Base-by-base conservation (phyloP, 2,329 filamentous ascomycete species). In the Colletotrichum tofieldiae region DNA sequence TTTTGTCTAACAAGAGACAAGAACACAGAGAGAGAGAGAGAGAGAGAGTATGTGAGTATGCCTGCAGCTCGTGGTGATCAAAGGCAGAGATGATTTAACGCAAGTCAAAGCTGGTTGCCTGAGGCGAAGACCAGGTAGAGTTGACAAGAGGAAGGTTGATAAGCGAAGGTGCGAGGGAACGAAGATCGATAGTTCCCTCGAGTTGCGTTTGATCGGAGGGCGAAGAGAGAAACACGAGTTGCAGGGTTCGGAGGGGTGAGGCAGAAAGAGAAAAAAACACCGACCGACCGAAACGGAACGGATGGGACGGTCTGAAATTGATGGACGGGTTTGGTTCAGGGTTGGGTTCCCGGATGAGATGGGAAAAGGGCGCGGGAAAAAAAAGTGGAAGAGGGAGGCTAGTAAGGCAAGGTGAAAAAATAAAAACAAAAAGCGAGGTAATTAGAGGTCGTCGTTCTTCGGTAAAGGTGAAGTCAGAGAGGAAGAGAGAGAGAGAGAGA, bases 241-340 rank as follows among this genome's bases (percentile, higher is more conserved):
- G 49, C 49, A 62, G 26, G 29, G 41, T 43, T 64, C 32, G 23
- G 47, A 39, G 41, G 26, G 29, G 35, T 23, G 20, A 37, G 35
- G n/a, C 47, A 29, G 52, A 63, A 66, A 59, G 35, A 72, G 58
- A 63, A 47, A 58, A 47, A 37, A 37, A 37, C 20, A 37, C 20
- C 20, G 52, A 59, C 51, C 63, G 68, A 59, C 37, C 59, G 60
- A 54, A 37, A 55, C 43, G 26, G 67, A 65, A 37, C 64, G 66
- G 67, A 71, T 60, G 41, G 61, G 61, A 62, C 35, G 61, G 55
- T 35, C 49, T 56, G 23, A 39, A 39, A 66, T 71, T 52, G 62
- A 66, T 71, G 41, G 56, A 67, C 43, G 62, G 47, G 43, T 26
- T 29, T 32, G 60, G 51, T 51, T 51, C 51, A 47, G 47, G 35